Base-by-base conservation (phyloP, 129 eudicot species). In the Calendula officinalis region DNA sequence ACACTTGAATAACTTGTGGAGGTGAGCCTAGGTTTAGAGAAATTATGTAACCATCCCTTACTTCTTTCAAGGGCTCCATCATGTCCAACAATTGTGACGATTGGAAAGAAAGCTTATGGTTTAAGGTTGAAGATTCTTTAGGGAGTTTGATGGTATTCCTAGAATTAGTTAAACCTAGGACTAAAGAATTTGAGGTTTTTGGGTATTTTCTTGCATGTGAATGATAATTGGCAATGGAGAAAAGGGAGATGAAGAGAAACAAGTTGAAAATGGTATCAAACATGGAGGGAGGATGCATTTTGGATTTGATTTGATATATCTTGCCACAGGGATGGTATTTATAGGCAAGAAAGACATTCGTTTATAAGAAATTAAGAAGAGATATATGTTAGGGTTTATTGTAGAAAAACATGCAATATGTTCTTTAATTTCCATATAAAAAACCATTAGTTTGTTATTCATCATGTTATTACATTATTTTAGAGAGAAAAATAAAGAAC, bases 11-110 rank as follows among this genome's bases (percentile, higher is more conserved):
- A 30, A 80, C 38, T 72, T 86, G 90, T 61, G 90, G 77, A 16
- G 95, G 90, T 69, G 89, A 77, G 16, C 95, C 95, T 65, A 86
- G 70, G 39, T 75, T 86, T 10, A 86, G 70, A 10, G 95, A 75
- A 36, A 86, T 80, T 17, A 83, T 41, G 70, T 86, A 86, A 6
- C 95, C 95, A 71, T 86, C 95, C 62, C 90, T 80, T 1, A 80
- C 66, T 75, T 72, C 95, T 72, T 50, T 86, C n/a, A 86, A 72
- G 58, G 95, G 95, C 77, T 80, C 86, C 60, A 73, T 62, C 60
- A 83, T 75, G 75, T 82, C 82, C n/a, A 71, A 58, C 14, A 51
- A 51, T 75, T 80, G 75, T 60, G 68, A 59, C 8, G 48, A 58
- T 2, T 49, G 82, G 43, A 75, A 63, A 35, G 81, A 68, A 39